Percentiles rank a stretch among this genome's conserved stretches.
These are phyloP conservation scores for Ceratocystis lukuohia DNA, from an alignment of 2,329 filamentous ascomycete species.

Conservation along the genomic window DNA sequence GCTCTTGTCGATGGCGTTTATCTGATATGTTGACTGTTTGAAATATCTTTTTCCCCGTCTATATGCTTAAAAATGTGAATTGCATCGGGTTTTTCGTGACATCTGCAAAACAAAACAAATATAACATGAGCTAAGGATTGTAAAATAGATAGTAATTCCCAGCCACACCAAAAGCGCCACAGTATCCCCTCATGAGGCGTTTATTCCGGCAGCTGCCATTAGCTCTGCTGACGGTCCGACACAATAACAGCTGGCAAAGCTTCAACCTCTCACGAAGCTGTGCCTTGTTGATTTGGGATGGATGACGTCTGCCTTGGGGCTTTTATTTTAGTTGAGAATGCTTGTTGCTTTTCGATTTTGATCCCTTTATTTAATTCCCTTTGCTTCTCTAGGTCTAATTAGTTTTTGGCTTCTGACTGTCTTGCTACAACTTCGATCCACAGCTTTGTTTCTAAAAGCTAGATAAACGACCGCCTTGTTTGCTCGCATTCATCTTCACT, in stretches of 20 bases:
- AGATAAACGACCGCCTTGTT: background rate
- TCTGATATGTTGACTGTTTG: background rate
- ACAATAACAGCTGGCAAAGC: background rate
- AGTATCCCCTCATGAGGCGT: background rate
- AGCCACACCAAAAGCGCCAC: background rate
- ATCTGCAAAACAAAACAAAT: background rate
- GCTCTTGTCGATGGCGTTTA: background rate
- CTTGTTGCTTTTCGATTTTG: background rate
- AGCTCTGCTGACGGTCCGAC: background rate
- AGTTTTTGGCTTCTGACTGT: background rate
- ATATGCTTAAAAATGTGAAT: background rate
- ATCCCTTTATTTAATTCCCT: background rate
- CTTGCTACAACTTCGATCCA: background rate
- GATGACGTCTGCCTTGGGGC: background rate
- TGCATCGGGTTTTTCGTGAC: background rate
- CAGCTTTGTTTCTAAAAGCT: background rate
- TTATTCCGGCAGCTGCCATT: background rate
- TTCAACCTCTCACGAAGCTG: background rate
- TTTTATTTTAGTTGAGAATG: background rate
- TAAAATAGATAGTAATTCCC: background rate
- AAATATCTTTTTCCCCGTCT: background rate
- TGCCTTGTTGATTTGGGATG: background rate
- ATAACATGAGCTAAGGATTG: background rate
- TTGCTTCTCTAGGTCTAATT: background rate
- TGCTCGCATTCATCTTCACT: background rate